Percentiles rank a stretch among this genome's conserved stretches.
Evolutionary conservation across 768 basidiomycete genomes (phyloP).

Genomic region (Phylloporus rhodoxanthus): DNA sequence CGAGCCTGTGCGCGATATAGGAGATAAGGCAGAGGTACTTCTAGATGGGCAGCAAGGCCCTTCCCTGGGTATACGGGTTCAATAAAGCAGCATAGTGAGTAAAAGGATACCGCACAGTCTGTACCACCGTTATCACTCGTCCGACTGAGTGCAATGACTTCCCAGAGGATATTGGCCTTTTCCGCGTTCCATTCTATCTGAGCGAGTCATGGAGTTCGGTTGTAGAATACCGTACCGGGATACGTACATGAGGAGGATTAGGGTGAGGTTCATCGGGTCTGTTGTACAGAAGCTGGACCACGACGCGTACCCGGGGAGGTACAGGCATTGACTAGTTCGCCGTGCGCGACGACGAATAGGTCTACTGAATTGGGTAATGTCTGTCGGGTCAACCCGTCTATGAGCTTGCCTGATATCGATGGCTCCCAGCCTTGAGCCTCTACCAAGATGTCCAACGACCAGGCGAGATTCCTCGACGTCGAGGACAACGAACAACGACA

Average conservation of each 20-base stretch:
- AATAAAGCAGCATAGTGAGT: not conserved
- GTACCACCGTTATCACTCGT: slow-evolving; percentile 66
- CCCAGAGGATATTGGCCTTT: slow-evolving; percentile 83
- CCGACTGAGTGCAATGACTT: slow-evolving; percentile 75
- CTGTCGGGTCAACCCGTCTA: no score
- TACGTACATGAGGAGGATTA: slow-evolving; percentile 68
- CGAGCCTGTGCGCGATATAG: slow-evolving; percentile 78
- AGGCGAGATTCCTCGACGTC: slow-evolving; percentile 34
- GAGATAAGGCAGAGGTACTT: slow-evolving; percentile 79
- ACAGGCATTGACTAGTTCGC: slow-evolving; percentile 16
- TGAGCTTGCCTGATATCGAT: no score
- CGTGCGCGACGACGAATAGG: not conserved
- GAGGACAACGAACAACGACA: slow-evolving; percentile 45
- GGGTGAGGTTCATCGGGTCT: slow-evolving; percentile 61
- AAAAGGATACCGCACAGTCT: slow-evolving; percentile 55
- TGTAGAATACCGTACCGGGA: not conserved
- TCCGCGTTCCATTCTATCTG: slow-evolving; percentile 84
- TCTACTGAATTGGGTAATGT: no score
- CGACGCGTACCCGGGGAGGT: slow-evolving; percentile 51
- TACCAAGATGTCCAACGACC: slow-evolving; percentile 8
- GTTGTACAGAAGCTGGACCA: slow-evolving; percentile 74
- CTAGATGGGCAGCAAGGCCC: slow-evolving; percentile 69
- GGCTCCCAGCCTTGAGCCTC: not conserved
- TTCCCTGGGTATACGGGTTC: slow-evolving; percentile 52
- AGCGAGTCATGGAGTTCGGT: slow-evolving; percentile 8